Percentiles rank a stretch among this genome's conserved stretches.
Conservation (phyloP, 1,139 yeast species). For the Zhuliangozyma parablackwelliae region DNA sequence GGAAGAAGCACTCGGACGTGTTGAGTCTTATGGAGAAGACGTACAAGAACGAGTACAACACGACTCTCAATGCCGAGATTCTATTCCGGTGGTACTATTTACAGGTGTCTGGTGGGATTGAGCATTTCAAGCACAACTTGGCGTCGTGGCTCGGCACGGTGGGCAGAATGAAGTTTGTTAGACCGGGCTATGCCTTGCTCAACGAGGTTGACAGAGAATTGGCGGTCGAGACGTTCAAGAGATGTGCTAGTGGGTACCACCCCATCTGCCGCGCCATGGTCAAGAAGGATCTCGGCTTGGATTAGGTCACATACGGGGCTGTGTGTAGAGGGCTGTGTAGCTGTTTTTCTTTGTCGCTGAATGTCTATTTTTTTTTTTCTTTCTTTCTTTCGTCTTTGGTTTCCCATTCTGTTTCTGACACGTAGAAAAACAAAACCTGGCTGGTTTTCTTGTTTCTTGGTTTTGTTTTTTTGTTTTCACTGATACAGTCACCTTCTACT, state of each 20-base stretch:
- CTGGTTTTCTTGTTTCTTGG: too few species aligned
- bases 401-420: too few species aligned
- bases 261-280: constrained; percentile 83
- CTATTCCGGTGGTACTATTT: constrained; percentile 73
- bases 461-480: too few species aligned
- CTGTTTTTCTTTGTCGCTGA: too few species aligned
- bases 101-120: constrained; percentile 47
- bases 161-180: constrained; percentile 91
- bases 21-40: constrained; percentile 38
- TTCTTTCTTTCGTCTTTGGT: too few species aligned
- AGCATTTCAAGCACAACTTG: constrained; percentile 21
- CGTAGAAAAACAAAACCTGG: too few species aligned
- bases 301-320: not conserved
- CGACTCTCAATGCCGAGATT: constrained; percentile 74
- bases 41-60: constrained; percentile 39
- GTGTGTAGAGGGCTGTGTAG: not conserved
- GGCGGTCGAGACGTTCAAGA: constrained; percentile 63
- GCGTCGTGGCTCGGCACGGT: constrained; percentile 88
- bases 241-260: constrained; percentile 61
- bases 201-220: constrained; percentile 59
- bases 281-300: constrained; percentile 58
- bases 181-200: constrained; percentile 75
- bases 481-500: too few species aligned
- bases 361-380: too few species aligned
- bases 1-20: constrained; percentile 38